A percentile compares a stretch with the other conserved stretches of the same genome.
These are phyloP conservation scores for Fraxinus anomala DNA, from an alignment of 257 asterid genomes.

Conservation along the genomic window DNA sequence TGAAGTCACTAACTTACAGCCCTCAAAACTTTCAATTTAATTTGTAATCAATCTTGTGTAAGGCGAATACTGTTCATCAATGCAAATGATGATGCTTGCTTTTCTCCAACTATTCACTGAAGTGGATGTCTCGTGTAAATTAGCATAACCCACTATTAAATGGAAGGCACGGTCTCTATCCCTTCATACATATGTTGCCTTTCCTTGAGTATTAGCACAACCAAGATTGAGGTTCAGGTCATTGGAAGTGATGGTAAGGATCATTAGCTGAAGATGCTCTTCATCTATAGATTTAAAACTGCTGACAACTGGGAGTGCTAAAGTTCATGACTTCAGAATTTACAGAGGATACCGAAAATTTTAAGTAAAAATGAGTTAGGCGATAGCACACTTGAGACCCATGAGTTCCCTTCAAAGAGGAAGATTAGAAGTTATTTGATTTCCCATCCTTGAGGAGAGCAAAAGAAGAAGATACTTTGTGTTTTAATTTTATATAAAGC, in stretches of 20 bases:
- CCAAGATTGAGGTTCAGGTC: background rate
- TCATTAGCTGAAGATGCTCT: background rate
- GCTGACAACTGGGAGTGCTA: background rate
- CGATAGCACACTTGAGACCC: no score
- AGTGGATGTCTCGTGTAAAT: background rate
- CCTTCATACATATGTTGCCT: no score
- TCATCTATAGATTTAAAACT: background rate
- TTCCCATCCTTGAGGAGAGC: background rate
- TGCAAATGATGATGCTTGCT: background rate
- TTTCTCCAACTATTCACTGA: background rate
- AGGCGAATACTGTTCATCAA: background rate
- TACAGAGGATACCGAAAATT: background rate
- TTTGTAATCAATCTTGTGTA: background rate
- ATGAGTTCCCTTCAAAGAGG: no score
- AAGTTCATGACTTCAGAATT: background rate
- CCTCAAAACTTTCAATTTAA: no score
- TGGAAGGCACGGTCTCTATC: no score
- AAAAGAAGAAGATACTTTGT: conserved; percentile 3
- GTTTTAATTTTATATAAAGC: background rate
- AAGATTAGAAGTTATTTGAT: no score
- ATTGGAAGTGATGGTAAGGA: background rate
- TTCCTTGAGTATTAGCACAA: background rate
- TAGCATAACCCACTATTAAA: background rate
- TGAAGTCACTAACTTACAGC: background rate
- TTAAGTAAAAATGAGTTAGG: background rate